These are phyloP conservation scores for Austroboletus novae-zelandiae DNA, from an alignment of 1,284 basidiomycete species.

Conservation along the genomic window DNA sequence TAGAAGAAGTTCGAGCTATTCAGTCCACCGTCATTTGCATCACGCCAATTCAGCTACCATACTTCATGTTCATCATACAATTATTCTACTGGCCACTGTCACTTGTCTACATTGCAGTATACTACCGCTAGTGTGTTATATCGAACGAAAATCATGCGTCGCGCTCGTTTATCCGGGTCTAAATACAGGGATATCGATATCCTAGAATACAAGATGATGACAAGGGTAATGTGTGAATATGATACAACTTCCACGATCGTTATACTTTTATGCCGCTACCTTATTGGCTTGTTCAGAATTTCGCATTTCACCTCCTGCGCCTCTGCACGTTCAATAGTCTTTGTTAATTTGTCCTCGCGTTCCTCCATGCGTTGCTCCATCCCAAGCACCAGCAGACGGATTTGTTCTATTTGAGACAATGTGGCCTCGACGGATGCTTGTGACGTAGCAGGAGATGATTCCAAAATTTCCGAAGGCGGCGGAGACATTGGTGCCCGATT, in stretches of 20 bases:
- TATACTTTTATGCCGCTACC: constrained; percentile 2
- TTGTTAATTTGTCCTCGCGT: constrained; percentile 60
- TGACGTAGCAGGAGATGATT: constrained; percentile 12
- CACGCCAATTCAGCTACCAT: constrained; percentile 19
- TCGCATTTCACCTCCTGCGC: constrained; percentile 45
- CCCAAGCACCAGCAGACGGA: constrained; percentile 66
- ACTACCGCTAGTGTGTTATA: constrained; percentile 25
- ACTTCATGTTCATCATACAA: constrained; percentile 27
- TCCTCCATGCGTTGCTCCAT: constrained; percentile 72
- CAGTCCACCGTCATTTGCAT: constrained; percentile 24
- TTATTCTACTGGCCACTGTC: constrained; percentile 27
- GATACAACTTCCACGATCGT: constrained; percentile 2
- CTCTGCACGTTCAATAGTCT: constrained; percentile 62
- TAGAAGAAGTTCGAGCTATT: constrained; percentile 26
- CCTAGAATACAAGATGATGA: constrained; percentile 23
- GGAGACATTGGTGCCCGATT: constrained; percentile 12
- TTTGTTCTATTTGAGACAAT: constrained; percentile 64
- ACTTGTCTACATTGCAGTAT: constrained; percentile 32
- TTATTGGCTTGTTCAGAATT: constrained; percentile 23
- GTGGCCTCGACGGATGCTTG: constrained; percentile 29
- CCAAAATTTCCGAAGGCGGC: constrained; percentile 14
- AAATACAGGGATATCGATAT: constrained; percentile 16
- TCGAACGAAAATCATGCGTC: constrained; percentile 1
- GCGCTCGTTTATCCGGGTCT: constrained; percentile 1
- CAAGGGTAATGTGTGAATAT: constrained; percentile 10